Conservation (phyloP, 345 rosid species). For the Camelina neglecta region DNA sequence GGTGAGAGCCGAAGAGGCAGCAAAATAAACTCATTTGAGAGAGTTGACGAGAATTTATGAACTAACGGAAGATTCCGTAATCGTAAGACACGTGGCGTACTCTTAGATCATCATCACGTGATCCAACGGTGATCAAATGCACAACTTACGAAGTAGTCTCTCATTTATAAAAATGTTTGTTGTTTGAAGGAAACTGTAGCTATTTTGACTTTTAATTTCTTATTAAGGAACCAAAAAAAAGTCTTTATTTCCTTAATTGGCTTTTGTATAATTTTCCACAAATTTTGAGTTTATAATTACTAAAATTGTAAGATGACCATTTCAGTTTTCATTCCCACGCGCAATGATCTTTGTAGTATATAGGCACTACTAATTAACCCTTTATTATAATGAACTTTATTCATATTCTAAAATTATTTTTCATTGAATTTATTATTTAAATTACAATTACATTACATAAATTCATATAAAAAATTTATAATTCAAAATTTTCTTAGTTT, state of each 20-base stretch:
- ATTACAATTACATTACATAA: too few species aligned
- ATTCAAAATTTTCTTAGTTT: too few species aligned
- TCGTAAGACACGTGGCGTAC: constrained; percentile 19
- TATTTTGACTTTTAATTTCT: constrained; percentile 29
- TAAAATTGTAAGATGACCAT: background rate
- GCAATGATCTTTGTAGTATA: background rate
- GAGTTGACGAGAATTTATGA: constrained; percentile 47
- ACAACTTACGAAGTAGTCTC: constrained; percentile 24
- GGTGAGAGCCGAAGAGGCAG: constrained; percentile 1
- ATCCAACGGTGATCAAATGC: constrained; percentile 41
- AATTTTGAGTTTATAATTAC: background rate
- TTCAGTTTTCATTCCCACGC: constrained; percentile 5
- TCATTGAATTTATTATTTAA: too few species aligned
- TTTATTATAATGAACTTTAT: too few species aligned
- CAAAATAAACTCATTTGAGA: constrained; percentile 7
- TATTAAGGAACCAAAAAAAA: background rate
- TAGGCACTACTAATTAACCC: too few species aligned
- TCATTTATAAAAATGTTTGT: background rate
- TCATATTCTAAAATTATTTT: too few species aligned
- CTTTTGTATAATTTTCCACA: background rate
- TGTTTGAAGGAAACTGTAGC: constrained; percentile 27
- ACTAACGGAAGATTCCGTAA: constrained; percentile 24
- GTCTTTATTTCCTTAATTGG: constrained; percentile 32
- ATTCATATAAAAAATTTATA: too few species aligned
- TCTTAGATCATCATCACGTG: constrained; percentile 26